Percentiles rank a stretch among this genome's conserved stretches.
These are phyloP conservation scores for Capronia americana DNA, from an alignment of 2,329 filamentous ascomycete genomes.

Conservation along the genomic window DNA sequence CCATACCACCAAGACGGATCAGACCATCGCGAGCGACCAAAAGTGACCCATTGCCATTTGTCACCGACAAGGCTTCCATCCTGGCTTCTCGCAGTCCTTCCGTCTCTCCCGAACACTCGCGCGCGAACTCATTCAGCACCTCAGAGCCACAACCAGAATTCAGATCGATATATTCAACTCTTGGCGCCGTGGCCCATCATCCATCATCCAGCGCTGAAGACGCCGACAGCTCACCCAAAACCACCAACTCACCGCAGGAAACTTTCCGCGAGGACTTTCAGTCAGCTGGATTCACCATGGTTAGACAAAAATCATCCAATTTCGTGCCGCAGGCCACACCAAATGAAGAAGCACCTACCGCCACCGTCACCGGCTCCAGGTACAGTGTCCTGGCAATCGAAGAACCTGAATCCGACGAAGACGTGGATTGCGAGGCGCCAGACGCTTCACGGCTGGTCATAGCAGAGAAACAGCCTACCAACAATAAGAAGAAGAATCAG, in stretches of 20 bases:
- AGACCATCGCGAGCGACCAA: neutral
- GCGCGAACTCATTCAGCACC: neutral
- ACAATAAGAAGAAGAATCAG: neutral
- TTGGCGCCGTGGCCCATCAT: neutral
- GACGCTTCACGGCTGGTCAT: neutral
- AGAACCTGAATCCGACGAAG: neutral
- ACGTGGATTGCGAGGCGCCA: neutral
- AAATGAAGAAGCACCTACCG: neutral
- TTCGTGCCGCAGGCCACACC: neutral
- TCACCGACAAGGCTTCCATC: neutral
- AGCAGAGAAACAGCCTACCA: neutral
- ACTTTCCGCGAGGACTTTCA: neutral
- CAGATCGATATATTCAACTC: neutral
- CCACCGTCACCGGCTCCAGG: neutral
- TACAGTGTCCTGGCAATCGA: neutral
- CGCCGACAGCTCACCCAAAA: neutral
- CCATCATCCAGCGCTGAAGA: neutral
- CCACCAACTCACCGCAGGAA: neutral
- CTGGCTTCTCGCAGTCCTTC: neutral
- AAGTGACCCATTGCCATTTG: neutral
- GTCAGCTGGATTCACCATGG: neutral
- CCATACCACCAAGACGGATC: neutral
- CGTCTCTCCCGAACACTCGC: neutral
- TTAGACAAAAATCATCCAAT: neutral
- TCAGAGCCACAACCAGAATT: neutral